phyloP scores from a whole-genome alignment of 2,329 filamentous ascomycete genomes.

The Claviceps citrina region DNA sequence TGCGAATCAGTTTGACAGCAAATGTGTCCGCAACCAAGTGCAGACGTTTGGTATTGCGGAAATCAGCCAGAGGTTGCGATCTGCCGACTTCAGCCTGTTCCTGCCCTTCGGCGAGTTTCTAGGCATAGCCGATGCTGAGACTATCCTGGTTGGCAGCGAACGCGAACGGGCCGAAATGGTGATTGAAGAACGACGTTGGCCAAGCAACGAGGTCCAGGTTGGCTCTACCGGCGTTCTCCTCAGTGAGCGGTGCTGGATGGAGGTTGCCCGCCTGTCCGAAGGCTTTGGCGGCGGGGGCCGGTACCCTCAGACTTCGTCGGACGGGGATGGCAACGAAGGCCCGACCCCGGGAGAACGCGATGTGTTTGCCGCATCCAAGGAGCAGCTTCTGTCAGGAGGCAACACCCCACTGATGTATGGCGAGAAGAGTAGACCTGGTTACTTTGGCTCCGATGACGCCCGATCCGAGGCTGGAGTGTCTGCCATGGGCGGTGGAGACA shows the following conservation, averaged over 20 bases:
- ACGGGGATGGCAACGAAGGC: slow-evolving; percentile 49
- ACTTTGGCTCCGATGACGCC: slow-evolving; percentile 71
- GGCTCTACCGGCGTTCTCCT: slow-evolving; percentile 90
- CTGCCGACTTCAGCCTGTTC: slow-evolving; percentile 91
- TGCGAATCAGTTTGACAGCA: slow-evolving; percentile 97
- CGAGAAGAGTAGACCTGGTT: slow-evolving; percentile 63
- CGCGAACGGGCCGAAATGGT: slow-evolving; percentile 80
- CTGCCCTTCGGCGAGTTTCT: slow-evolving; percentile 92
- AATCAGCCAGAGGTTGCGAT: slow-evolving; percentile 82
- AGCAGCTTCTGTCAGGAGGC: slow-evolving; percentile 37
- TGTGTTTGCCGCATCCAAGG: slow-evolving; percentile 47
- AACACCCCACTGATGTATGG: slow-evolving; percentile 47
- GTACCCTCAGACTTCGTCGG: slow-evolving; percentile 32
- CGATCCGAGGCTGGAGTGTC: slow-evolving; percentile 86
- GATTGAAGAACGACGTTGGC: slow-evolving; percentile 88
- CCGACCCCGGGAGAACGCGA: slow-evolving; percentile 43
- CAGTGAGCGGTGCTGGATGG: slow-evolving; percentile 90
- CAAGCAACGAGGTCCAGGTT: slow-evolving; percentile 74
- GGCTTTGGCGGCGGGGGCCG: slow-evolving; percentile 35
- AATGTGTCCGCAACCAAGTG: slow-evolving; percentile 86
- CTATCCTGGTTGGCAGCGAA: slow-evolving; percentile 78
- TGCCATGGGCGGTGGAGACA: slow-evolving; percentile 82
- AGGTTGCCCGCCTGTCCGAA: slow-evolving; percentile 63
- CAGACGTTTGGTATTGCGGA: slow-evolving; percentile 94
- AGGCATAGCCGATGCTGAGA: slow-evolving; percentile 70